These are phyloP conservation scores for Suillus lakei DNA, from an alignment of 768 basidiomycete genomes.

Conservation along the genomic window DNA sequence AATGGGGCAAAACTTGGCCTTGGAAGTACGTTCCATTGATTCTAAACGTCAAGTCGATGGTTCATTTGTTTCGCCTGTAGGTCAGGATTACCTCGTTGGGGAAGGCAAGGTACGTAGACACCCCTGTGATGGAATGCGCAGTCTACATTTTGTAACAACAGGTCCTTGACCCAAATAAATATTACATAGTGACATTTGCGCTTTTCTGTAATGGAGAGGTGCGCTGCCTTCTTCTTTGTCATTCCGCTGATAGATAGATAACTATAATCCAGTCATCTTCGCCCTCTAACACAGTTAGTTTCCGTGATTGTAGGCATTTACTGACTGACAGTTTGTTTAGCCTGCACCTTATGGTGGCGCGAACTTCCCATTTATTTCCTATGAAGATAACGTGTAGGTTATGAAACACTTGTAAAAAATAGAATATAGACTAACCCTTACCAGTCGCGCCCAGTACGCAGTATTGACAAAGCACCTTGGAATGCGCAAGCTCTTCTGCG, in stretches of 20 bases:
- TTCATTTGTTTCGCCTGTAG: slow-evolving; percentile 27
- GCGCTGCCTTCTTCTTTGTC: slow-evolving; percentile 10
- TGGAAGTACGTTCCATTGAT: slow-evolving; percentile 43
- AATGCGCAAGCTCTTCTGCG: slow-evolving; percentile 48
- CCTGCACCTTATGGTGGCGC: slow-evolving; percentile 60
- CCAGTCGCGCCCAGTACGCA: slow-evolving; percentile 60
- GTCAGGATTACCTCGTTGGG: slow-evolving; percentile 52
- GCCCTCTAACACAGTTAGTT: slow-evolving; percentile 57
- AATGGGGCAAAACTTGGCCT: slow-evolving; percentile 52
- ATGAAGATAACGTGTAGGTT: slow-evolving; percentile 60
- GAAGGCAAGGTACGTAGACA: slow-evolving; percentile 45
- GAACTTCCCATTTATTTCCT: slow-evolving; percentile 59
- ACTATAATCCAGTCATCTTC: slow-evolving; percentile 63
- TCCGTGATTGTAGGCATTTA: not conserved
- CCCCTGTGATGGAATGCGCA: not conserved
- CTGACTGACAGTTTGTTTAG: slow-evolving; percentile 30
- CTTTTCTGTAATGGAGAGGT: slow-evolving; percentile 66
- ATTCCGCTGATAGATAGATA: slow-evolving; percentile 8
- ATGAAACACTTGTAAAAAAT: not conserved
- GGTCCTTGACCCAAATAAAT: slow-evolving; percentile 53
- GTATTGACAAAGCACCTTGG: slow-evolving; percentile 52
- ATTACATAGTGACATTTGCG: slow-evolving; percentile 61
- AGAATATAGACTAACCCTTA: not conserved
- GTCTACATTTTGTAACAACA: slow-evolving; percentile 20
- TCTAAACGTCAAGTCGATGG: slow-evolving; percentile 38